Evolutionary conservation across 1,284 basidiomycete species (phyloP).

Genomic region (Cutaneotrichosporon sp.): DNA sequence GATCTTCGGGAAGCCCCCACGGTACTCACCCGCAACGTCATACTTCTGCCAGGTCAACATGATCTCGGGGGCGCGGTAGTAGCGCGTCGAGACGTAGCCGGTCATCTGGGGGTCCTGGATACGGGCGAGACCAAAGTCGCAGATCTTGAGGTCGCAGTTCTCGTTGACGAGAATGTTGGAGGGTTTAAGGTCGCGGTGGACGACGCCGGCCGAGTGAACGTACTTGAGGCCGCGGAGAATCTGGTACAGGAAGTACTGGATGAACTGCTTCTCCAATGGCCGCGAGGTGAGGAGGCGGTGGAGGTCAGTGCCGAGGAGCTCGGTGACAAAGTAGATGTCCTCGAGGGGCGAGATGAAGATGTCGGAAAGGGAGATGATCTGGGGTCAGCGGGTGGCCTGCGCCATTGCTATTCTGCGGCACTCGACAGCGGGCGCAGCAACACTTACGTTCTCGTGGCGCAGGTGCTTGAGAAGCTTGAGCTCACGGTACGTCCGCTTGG

Average conservation of each 20-base stretch:
- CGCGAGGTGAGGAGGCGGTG: slow-evolving; percentile 95
- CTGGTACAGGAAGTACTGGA: slow-evolving; percentile 99
- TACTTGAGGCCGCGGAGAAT: slow-evolving; percentile 98
- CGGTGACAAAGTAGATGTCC: slow-evolving; percentile 99
- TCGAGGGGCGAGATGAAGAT: slow-evolving; percentile 99
- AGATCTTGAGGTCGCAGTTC: slow-evolving; percentile 99
- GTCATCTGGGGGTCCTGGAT: slow-evolving; percentile 97
- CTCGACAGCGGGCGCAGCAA: background rate
- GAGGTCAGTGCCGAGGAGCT: slow-evolving; percentile 95
- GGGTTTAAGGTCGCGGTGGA: slow-evolving; percentile 99
- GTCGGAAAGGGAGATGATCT: slow-evolving; percentile 98
- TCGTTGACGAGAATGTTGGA: slow-evolving; percentile 99
- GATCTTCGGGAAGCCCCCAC: background rate
- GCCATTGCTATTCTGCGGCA: too few relatives aligned
- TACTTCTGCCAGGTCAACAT: slow-evolving; percentile 99
- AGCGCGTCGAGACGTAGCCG: slow-evolving; percentile 97
- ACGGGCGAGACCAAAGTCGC: slow-evolving; percentile 96
- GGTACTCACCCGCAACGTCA: slow-evolving; percentile 74
- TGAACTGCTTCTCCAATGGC: slow-evolving; percentile 99
- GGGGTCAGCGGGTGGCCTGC: slow-evolving; percentile 23
- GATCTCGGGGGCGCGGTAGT: slow-evolving; percentile 99
- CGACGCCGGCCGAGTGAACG: slow-evolving; percentile 98
- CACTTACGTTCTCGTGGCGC: slow-evolving; percentile 89
- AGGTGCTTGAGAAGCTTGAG: slow-evolving; percentile 99
- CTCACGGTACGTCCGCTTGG: slow-evolving; percentile 96